Evolutionary conservation across 2,329 filamentous ascomycete species (phyloP), one percentile per base, ranked within the genome.

Genomic region (Calonectria hongkongensis): DNA sequence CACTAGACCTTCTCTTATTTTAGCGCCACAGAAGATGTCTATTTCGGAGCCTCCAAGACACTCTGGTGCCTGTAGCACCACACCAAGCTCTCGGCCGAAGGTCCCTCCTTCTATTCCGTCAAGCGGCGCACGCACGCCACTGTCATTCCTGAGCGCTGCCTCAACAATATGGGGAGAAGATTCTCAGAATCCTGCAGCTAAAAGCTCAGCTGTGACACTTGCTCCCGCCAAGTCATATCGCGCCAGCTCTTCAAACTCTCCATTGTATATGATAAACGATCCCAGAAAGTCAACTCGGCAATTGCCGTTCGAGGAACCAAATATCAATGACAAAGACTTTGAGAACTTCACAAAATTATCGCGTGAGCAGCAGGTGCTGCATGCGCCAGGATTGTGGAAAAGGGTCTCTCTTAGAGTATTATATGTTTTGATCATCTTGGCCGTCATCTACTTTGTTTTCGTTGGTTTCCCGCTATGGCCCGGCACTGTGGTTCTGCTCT

Each of bases 361-460:
- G 5, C 48, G 48, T 15, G 48, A 51, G 27, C 27, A 51, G 15
- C 48, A 51, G 27, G 16, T 18, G 25, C 27, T 30, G 6, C 15
- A 16, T 18, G 13, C 48, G 5, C 48, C 48, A 28, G 48, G 27
- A 10, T 8, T 30, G 27, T 27, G 4, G 27, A 27, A 28, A 18
- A 28, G 48, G 48, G 28, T 21, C 4, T 18, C 30, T 9, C 27
- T 51, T 4, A 51, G 16, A n/a, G 2, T 51, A 12, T n/a, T 51
- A 4, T 51, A 51, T n/a, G 15, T 30, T 27, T 27, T 51, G 5
- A 18, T 51, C 9, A 7, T 51, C 4, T 30, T 30, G 48, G 27
- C 48, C 25, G 30, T 74, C n/a, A 50, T 71, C 13, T 74, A 72
- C 45, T 69, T 74, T 28, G 65, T 69, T 16, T 39, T 74, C 2